Evolutionary conservation across 805 yeast genomes (phyloP).

Genomic region (Saccharomycopsis fibuligera): DNA sequence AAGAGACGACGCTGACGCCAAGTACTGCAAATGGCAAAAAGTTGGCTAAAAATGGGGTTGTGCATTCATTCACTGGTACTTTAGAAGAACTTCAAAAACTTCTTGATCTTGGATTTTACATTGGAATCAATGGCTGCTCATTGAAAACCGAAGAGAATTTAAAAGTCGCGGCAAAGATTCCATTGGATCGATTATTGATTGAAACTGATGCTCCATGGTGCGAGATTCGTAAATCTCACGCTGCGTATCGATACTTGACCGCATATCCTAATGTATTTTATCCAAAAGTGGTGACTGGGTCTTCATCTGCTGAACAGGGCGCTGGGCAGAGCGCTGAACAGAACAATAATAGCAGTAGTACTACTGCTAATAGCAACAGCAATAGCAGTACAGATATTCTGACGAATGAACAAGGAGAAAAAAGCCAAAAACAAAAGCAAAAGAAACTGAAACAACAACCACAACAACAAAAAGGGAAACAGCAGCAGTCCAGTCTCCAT

Average conservation of each 20-base stretch:
- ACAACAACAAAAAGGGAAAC: slow-evolving; percentile 24
- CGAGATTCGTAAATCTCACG: slow-evolving; percentile 80
- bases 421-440: slow-evolving; percentile 5
- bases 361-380: background rate
- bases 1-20: background rate
- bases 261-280: slow-evolving; percentile 49
- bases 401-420: too few species aligned
- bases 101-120: slow-evolving; percentile 52
- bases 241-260: slow-evolving; percentile 53
- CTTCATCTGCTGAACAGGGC: slow-evolving; percentile 4
- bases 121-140: slow-evolving; percentile 93
- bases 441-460: too few species aligned
- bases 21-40: slow-evolving; percentile 25
- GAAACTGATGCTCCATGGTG: slow-evolving; percentile 99
- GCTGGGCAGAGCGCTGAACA: background rate
- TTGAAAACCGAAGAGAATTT: slow-evolving; percentile 71
- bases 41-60: slow-evolving; percentile 60
- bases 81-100: slow-evolving; percentile 52
- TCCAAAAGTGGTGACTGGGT: slow-evolving; percentile 31
- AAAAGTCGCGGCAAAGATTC: slow-evolving; percentile 59
- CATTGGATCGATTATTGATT: slow-evolving; percentile 61
- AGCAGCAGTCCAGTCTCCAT: slow-evolving; percentile 32
- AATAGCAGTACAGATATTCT: too few species aligned
- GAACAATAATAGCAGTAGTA: background rate
- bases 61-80: slow-evolving; percentile 93